phyloP scores from a whole-genome alignment of 2,329 filamentous ascomycete species.

The Curvularia spicifera region DNA sequence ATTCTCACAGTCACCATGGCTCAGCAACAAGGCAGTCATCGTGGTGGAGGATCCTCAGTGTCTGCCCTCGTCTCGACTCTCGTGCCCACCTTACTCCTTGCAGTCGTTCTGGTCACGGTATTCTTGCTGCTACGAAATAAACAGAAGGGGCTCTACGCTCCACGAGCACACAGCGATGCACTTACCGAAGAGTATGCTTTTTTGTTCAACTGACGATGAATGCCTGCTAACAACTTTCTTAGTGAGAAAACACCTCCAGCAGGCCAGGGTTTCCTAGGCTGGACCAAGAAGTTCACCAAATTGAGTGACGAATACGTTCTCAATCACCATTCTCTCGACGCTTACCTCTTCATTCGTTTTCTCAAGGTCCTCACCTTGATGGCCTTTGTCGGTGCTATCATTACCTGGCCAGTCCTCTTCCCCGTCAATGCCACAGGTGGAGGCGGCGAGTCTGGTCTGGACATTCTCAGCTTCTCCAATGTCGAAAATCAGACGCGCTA shows the following conservation, averaged over 20 bases:
- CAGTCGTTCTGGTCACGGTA: slow-evolving; percentile 35
- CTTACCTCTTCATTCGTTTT: slow-evolving; percentile 56
- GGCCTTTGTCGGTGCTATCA: slow-evolving; percentile 51
- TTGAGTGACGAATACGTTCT: slow-evolving; percentile 55
- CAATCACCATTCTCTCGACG: slow-evolving; percentile 57
- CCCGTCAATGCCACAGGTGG: slow-evolving; percentile 54
- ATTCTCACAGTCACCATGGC: slow-evolving; percentile 2
- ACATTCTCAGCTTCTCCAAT: slow-evolving; percentile 39
- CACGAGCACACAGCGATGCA: slow-evolving; percentile 53
- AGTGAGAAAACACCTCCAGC: slow-evolving; percentile 52
- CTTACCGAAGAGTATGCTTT: slow-evolving; percentile 42
- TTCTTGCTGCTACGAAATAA: slow-evolving; percentile 53
- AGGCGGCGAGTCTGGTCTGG: slow-evolving; percentile 45
- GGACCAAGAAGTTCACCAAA: slow-evolving; percentile 56
- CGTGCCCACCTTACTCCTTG: slow-evolving; percentile 39
- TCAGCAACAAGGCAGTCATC: slow-evolving; percentile 4
- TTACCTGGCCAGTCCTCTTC: slow-evolving; percentile 57
- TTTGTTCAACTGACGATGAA: background rate
- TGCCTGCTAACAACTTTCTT: slow-evolving; percentile 15
- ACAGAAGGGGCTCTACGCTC: slow-evolving; percentile 54
- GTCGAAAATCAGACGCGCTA: slow-evolving; percentile 40
- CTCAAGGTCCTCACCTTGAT: slow-evolving; percentile 54
- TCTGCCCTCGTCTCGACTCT: slow-evolving; percentile 49
- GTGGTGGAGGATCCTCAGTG: slow-evolving; percentile 35
- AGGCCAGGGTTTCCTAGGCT: slow-evolving; percentile 57